Base-by-base conservation (phyloP, 2,329 filamentous ascomycete genomes). In the Coniochaeta ligniaria region DNA sequence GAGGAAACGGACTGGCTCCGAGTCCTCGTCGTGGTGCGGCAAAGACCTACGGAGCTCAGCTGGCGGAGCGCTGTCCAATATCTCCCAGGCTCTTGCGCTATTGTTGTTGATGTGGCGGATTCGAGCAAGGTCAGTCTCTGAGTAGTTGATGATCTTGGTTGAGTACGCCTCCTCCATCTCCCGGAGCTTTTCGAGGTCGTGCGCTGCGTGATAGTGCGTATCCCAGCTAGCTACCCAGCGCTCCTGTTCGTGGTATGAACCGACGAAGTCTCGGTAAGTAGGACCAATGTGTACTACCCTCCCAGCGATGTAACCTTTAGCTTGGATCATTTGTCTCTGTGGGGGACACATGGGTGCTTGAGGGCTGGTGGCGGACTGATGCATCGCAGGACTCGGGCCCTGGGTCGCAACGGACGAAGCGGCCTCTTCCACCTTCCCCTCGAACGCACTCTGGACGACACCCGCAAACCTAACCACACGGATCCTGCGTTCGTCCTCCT, bases 161-260 rank as follows among this genome's bases (percentile, higher is more conserved):
- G 59, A 47, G 59, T 62, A 66, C 9, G 43, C n/a, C 47, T 63
- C 63, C 43, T 66, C 60, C 24, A 63, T 61, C 20, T 55, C n/a
- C 6, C 63, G 55, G 1, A 65, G 52, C 12, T 35, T 52, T 14
- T 57, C 59, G 6, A 63, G 33, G 14, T 65, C 59, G 22, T 20
- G 35, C 11, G 38, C 20, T 11, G 47, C 31, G 8, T 38, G 22
- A 59, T 64, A 63, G 45, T 61, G 59, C 20, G 57, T 17, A 11
- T 59, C 45, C 62, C 63, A 65, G 57, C 59, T 60, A 20, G 52
- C 55, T 2, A 61, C 20, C 63, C 65, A 66, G 22, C 58, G 56
- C 6, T 62, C 36, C n/a, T 62, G 56, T 6, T 62, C 60, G 2
- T 33, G 41, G 43, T 58, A 59, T 12, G 65, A 66, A 8, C 55